Conservation (phyloP, 192 early-diverging fungal species). For the Lobosporangium transversale region DNA sequence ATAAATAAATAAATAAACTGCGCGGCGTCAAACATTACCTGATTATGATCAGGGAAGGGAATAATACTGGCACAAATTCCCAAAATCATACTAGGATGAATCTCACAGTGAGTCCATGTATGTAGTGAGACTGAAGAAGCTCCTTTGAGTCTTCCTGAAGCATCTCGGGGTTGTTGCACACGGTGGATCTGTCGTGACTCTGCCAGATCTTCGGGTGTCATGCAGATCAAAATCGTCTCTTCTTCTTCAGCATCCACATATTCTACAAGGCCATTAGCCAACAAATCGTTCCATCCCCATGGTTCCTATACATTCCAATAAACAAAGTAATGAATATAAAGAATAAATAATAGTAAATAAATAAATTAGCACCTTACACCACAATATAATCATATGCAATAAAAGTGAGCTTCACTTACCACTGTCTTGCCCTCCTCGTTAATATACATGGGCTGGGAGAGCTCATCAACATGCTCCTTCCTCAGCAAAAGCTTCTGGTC, state of each 20-base stretch:
- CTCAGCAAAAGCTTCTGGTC: constrained; percentile 73
- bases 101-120: constrained; percentile 98
- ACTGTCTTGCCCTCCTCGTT: constrained; percentile 51
- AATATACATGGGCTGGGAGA: constrained; percentile 55
- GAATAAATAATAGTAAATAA: too few species aligned
- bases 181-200: constrained; percentile 68
- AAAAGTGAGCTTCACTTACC: too few species aligned
- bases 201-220: constrained; percentile 92
- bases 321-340: too few species aligned
- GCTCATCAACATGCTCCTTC: constrained; percentile 68
- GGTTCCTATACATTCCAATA: too few species aligned
- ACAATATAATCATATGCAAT: too few species aligned
- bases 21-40: constrained; percentile 64
- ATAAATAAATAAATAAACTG: too few species aligned
- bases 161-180: constrained; percentile 62
- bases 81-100: constrained; percentile 99
- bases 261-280: constrained; percentile 88
- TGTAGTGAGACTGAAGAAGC: constrained; percentile 72
- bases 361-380: too few species aligned
- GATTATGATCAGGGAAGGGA: constrained; percentile 99
- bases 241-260: constrained; percentile 99
- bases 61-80: constrained; percentile 99
- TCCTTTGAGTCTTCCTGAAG: constrained; percentile 79
- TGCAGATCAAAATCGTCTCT: constrained; percentile 98
- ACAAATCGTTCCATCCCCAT: constrained; percentile 79